Base-by-base conservation (phyloP, 129 eudicot genomes). In the Sambucus nigra region DNA sequence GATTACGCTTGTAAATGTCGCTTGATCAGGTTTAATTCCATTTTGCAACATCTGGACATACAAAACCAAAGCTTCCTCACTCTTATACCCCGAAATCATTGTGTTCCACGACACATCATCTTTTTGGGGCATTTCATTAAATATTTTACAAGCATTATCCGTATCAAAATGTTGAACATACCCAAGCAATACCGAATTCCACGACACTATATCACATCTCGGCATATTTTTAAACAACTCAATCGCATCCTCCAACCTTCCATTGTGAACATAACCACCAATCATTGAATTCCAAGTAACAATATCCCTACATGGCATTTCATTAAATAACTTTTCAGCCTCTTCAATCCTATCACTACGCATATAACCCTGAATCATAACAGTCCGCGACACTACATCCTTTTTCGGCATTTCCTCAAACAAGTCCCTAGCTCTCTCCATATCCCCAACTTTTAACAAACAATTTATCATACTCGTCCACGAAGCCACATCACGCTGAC, bases 261-360 rank as follows among this genome's bases (percentile, higher is more conserved):
- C 57, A 16, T 50, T 66, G 25, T 75, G 69, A 49, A 76, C 75
- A 64, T 59, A 72, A 39, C 95, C 91, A 50, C 23, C 28, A 35
- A 86, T 68, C 87, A 86, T 77, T 4, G 79, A 74, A 62, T 86
- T 86, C 95, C 95, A 86, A 4, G 75, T 65, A 63, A 86, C 75
- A 54, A 67, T 29, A 58, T 77, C 91, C 53, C 69, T 48, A 7
- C 12, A 39, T 49, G 82, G 79, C 82, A 80, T 75, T 50, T 57
- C 60, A 53, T 55, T 32, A 39, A 80, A 80, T 55, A 71, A 32
- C 24, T 44, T 75, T 20, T 60, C 60, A 20, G 78, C 87, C 25
- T 74, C 73, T 29, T 55, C 76, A 27, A 68, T 66, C 47, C 55
- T 58, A 45, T 66, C 51, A 55, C 60, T 63, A 40, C 49, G 49